Conservation (phyloP, 257 asterid genomes). For the Fraxinus pennsylvanica region DNA sequence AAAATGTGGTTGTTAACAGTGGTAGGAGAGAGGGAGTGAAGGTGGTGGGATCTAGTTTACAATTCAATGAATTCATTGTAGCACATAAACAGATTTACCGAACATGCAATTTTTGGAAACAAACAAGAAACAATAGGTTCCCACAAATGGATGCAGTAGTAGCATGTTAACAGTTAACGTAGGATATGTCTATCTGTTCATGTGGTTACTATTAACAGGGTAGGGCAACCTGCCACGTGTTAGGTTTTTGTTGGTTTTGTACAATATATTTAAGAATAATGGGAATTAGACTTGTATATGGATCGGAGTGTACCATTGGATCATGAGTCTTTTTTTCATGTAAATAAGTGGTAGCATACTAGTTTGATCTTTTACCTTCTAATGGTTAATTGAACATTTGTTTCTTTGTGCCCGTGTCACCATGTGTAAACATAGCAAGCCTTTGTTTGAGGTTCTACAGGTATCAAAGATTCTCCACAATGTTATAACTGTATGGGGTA, state of each 20-base stretch:
- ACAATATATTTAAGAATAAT: not conserved
- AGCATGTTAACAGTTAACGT: not conserved
- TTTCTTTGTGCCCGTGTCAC: not conserved
- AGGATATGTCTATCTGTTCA: not conserved
- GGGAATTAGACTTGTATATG: not conserved
- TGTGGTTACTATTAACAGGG: not conserved
- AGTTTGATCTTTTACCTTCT: not conserved
- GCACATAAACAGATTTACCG: not conserved
- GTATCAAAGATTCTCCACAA: too few relatives aligned
- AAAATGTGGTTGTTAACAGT: not conserved
- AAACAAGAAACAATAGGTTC: not conserved
- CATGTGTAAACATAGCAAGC: not conserved
- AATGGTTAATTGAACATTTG: not conserved
- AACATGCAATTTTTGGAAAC: not conserved
- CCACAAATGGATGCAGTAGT: not conserved
- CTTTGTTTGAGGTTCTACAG: not conserved
- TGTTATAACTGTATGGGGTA: too few relatives aligned
- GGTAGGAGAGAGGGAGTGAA: not conserved
- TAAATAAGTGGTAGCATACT: not conserved
- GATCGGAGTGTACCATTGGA: not conserved
- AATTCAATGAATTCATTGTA: not conserved
- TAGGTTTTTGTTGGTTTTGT: not conserved
- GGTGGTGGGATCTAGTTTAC: not conserved
- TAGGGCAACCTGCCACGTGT: not conserved
- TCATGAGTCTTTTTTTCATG: not conserved